These are phyloP conservation scores for Pichia ethanolica DNA, from an alignment of 805 yeast genomes.

Conservation along the genomic window DNA sequence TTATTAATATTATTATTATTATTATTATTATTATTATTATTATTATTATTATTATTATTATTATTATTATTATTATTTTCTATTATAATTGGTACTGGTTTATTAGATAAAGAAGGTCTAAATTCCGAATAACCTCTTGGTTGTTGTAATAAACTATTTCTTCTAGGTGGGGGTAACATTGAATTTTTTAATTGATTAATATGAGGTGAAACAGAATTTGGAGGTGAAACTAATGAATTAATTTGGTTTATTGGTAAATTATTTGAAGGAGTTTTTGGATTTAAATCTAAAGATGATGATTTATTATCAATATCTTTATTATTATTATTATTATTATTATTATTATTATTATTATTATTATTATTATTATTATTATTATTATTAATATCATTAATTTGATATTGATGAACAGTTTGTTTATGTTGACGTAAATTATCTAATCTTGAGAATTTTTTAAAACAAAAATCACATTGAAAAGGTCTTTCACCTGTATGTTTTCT, in stretches of 20 bases:
- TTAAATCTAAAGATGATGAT: not conserved
- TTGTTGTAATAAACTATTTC: constrained; percentile 10
- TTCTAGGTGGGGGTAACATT: constrained; percentile 27
- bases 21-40: too few relatives aligned
- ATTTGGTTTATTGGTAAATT: not conserved
- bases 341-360: constrained; percentile 6
- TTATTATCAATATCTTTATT: not conserved
- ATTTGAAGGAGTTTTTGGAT: constrained; percentile 2
- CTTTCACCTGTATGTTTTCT: constrained; percentile 93
- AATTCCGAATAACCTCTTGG: constrained; percentile 16
- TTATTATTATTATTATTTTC: constrained; percentile 6
- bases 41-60: too few relatives aligned
- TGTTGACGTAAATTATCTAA: constrained; percentile 88
- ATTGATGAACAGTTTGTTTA: constrained; percentile 74
- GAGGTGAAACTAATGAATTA: constrained; percentile 4
- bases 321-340: constrained; percentile 7
- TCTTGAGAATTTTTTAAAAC: constrained; percentile 71
- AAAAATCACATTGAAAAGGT: constrained; percentile 82
- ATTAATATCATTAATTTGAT: constrained; percentile 28
- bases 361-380: constrained; percentile 7
- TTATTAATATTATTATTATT: too few relatives aligned
- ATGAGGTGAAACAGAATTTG: constrained; percentile 7
- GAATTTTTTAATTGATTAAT: constrained; percentile 10
- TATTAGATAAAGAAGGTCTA: constrained; percentile 24
- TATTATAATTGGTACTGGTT: constrained; percentile 26